Evolutionary conservation across 106 monocot species (phyloP).

Genomic region (Acanthochlamys bracteata): DNA sequence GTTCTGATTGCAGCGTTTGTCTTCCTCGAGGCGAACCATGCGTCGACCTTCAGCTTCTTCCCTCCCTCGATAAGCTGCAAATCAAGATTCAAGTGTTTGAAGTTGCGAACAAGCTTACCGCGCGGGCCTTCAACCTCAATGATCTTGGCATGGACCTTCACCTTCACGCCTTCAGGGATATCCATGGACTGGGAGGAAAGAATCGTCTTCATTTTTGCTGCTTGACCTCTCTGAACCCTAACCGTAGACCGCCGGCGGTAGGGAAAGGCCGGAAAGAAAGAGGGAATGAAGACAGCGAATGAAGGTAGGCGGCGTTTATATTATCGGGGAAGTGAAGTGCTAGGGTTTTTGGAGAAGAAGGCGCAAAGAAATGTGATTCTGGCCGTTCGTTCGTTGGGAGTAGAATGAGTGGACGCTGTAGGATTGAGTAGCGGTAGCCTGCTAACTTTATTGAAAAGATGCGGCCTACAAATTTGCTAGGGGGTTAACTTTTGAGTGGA

Average conservation of each 20-base stretch:
- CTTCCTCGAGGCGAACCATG: constrained; percentile 66
- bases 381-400: too few relatives aligned
- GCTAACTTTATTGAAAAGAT: too few relatives aligned
- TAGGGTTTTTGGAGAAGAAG: too few relatives aligned
- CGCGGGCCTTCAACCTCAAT: constrained; percentile 65
- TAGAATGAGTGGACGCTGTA: too few relatives aligned
- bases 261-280: neutral
- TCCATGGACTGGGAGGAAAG: constrained; percentile 26
- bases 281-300: too few relatives aligned
- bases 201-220: constrained; percentile 37
- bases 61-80: constrained; percentile 62
- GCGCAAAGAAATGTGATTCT: too few relatives aligned
- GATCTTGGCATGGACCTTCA: constrained; percentile 66
- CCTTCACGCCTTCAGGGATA: constrained; percentile 49
- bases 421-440: too few relatives aligned
- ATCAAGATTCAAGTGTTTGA: constrained; percentile 81
- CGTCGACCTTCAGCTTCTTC: constrained; percentile 53
- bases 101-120: constrained; percentile 66
- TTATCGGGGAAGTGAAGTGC: too few relatives aligned
- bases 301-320: too few relatives aligned
- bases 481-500: too few relatives aligned
- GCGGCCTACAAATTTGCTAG: too few relatives aligned
- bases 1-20: constrained; percentile 76
- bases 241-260: neutral
- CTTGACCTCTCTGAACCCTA: neutral